Base-by-base conservation (phyloP, 495 filamentous ascomycete species). In the Massariosphaeria phaeospora region DNA sequence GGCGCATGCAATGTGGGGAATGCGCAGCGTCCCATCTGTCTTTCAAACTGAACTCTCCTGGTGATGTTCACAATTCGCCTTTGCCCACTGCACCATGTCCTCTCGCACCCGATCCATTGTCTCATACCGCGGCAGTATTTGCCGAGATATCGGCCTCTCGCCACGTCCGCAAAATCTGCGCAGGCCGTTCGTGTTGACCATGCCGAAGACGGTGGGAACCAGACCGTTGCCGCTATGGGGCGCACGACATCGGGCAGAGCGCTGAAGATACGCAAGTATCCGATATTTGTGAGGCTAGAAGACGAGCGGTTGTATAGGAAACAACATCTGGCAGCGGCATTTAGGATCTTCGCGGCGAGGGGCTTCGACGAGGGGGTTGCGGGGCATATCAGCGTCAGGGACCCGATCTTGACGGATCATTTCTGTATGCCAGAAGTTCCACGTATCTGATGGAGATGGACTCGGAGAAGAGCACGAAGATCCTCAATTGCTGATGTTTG, bases 331-430 rank as follows among this genome's bases (percentile, higher is more conserved):
- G 83, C 83, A 0, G 82, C 81, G 48, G 84, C 82, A n/a, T 88
- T 84, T 61, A 77, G 83, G 3, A 77, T 83, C 65, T 88, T 87
- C 59, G 83, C 81, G 12, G 81, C 81, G 54, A 70, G 79, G 27
- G 84, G 84, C 5, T 86, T 85, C 59, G 83, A 81, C 46, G 84
- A 87, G 59, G 84, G 84, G 3, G 76, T 86, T 38, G 83, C 82
- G 10, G 80, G 83, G 2, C 83, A 86, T 62, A 81, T 79, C 51
- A 79, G 69, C 24, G 73, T 79, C 23, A 67, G 73, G 3, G 75
- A 76, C 61, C 73, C 75, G 2, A 71, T 77, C 24, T 57, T 75
- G 30, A 73, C 73, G 12, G 71, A 77, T 51, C 71, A 75, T 56
- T 79, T 76, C 57, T 77, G 74, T 54, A 30, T 13, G 48, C 39